Base-by-base conservation (phyloP, 2,329 filamentous ascomycete genomes). In the Shiraia sp. region DNA sequence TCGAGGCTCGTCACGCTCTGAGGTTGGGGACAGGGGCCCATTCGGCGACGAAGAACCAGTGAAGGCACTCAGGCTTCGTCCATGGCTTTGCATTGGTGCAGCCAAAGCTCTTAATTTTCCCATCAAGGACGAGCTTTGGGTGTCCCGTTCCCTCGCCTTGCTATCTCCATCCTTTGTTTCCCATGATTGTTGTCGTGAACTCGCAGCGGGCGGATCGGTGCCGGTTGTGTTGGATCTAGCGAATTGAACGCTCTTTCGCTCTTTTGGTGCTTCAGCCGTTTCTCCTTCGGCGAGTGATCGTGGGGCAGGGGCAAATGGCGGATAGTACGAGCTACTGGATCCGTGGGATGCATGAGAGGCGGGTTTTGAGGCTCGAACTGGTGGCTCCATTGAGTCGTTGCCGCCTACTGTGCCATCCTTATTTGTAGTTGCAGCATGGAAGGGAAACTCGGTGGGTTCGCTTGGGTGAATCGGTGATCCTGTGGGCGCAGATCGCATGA, bases 91-190 rank as follows among this genome's bases (percentile, higher is more conserved):
- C 44, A 77, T 75, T 1, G 77, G 74, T 9, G 77, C 79, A 15
- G 88, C 82, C 40, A 95, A 73, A 3, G 88, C 85, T 63, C 87
- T 90, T 49, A 95, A 70, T 65, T 87, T 90, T 13, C 85, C 85
- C 70, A 95, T 89, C 51, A 95, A 78, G 16, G 86, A 85, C 15
- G 80, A 79, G 40, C 79, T 75, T 22, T 75, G 45, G 78, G 77
- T 59, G 41, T 55, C 53, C 27, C 77, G 56, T 44, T 60, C 57
- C 40, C 67, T 83, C n/a, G 45, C 57, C 42, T 65, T 85, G 42
- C 72, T 74, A 85, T 88, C 87, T n/a, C 71, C 76, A 36, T 87
- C 83, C 32, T 77, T 76, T 0, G 55, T 66, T 22, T 87, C 83
- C 72, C 80, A 80, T 3, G 87, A 89, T 24, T 81, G 78, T 30